Evolutionary conservation across 257 asterid species (phyloP).

Genomic region (Gardenia jasminoides): DNA sequence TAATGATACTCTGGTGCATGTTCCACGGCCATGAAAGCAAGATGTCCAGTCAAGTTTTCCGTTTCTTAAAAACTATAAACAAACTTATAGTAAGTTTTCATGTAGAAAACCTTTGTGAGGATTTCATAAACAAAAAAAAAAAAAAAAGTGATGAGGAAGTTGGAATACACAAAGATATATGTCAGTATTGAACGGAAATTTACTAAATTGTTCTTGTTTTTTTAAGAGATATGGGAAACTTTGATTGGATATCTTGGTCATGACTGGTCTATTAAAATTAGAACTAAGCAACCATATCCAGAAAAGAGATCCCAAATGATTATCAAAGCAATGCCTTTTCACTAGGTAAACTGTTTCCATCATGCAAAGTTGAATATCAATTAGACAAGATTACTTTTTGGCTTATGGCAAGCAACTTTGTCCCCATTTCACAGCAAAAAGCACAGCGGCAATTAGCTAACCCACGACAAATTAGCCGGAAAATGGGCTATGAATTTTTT

Average conservation of each 20-base stretch:
- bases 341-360: background rate
- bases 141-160: no score
- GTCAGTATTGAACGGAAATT: no score
- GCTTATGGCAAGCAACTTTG: slow-evolving; percentile 12
- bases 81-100: no score
- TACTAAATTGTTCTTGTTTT: background rate
- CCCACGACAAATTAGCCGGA: background rate
- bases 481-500: background rate
- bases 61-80: no score
- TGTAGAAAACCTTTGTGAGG: no score
- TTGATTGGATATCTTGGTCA: background rate
- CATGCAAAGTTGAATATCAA: background rate
- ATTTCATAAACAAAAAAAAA: no score
- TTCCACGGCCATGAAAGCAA: no score
- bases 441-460: no score
- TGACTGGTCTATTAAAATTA: background rate
- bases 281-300: background rate
- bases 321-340: background rate
- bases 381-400: background rate
- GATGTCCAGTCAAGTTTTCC: no score
- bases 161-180: no score
- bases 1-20: no score
- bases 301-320: background rate
- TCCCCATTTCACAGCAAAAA: background rate
- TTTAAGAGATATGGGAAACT: no score